Base-by-base conservation (phyloP, 116 monocot genomes). In the Papilionanthe hybrid region DNA sequence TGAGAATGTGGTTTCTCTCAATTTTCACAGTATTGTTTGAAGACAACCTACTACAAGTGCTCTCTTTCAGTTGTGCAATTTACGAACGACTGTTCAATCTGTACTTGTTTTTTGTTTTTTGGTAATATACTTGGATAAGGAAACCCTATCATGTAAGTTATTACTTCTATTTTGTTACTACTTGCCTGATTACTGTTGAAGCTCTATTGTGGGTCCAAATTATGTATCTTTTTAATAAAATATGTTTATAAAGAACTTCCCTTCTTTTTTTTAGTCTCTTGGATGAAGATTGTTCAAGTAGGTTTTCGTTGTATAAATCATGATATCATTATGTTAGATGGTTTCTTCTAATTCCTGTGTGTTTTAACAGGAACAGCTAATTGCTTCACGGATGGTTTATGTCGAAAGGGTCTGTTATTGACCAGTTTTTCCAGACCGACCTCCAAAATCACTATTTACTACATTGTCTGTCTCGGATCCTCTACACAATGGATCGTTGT, bases 401-500 rank as follows among this genome's bases (percentile, higher is more conserved):
- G 20, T 22, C 44, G 19, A 44, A 43, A 73, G 43, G n/a, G 19
- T 42, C 19, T 1, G 3, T 20, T 49, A 42, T 75, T 18, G 18
- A 49, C 19, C 27, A 44, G 75, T 49, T 27, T 25, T 48, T 12
- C 13, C 49, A 30, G 32, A 50, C 48, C 3, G 11, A 44, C 42
- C 22, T 73, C 43, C 22, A 18, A 53, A 44, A 73, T 73, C 42
- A 49, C 42, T 71, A 44, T 71, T 77, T 22, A 77, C 71, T 43
- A 4, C 72, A 53, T 82, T 42, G 28, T 32, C 72, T 58, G 1
- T 25, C 44, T 77, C 77, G 13, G n/a, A 53, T 32, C 44, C 41
- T 45, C 37, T 77, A 27, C 25, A 72, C 20, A 85, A 95, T 95
- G 95, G 95, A 95, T 78, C 95, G 92, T 29, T 56, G 79, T 76